Evolutionary conservation across 1,139 yeast genomes (phyloP).

Genomic region (Taiozyma sp.): DNA sequence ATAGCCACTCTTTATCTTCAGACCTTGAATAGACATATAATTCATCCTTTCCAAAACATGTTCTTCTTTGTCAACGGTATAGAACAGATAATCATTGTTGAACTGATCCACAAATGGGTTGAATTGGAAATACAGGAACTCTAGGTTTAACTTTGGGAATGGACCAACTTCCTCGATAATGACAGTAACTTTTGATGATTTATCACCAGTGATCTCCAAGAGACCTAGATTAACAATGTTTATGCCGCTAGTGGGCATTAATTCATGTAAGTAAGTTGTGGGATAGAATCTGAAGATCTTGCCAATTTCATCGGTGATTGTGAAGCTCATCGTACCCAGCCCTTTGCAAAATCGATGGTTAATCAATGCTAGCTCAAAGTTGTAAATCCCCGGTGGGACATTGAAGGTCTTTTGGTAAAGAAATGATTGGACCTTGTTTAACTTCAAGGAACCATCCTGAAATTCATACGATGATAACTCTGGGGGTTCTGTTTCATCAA

Average conservation of each 20-base stretch:
- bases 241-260: constrained; percentile 49
- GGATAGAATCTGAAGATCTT: constrained; percentile 33
- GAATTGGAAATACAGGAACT: constrained; percentile 55
- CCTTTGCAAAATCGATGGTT: constrained; percentile 48
- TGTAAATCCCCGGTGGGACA: constrained; percentile 51
- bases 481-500: constrained; percentile 25
- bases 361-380: constrained; percentile 43
- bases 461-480: constrained; percentile 14
- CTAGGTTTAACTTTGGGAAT: constrained; percentile 50
- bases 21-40: constrained; percentile 3
- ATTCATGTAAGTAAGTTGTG: constrained; percentile 53
- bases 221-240: constrained; percentile 50
- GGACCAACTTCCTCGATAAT: constrained; percentile 59
- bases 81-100: constrained; percentile 6
- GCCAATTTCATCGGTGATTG: constrained; percentile 25
- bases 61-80: constrained; percentile 1
- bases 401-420: constrained; percentile 42
- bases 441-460: constrained; percentile 33
- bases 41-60: constrained; percentile 4
- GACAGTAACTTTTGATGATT: constrained; percentile 36
- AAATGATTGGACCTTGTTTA: constrained; percentile 45
- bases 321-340: constrained; percentile 55
- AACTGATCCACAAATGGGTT: constrained; percentile 18
- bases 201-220: constrained; percentile 32
- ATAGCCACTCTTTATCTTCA: not conserved